These are phyloP conservation scores for Ensete glaucum DNA, from an alignment of 176 grass and related monocot genomes.

Conservation along the genomic window DNA sequence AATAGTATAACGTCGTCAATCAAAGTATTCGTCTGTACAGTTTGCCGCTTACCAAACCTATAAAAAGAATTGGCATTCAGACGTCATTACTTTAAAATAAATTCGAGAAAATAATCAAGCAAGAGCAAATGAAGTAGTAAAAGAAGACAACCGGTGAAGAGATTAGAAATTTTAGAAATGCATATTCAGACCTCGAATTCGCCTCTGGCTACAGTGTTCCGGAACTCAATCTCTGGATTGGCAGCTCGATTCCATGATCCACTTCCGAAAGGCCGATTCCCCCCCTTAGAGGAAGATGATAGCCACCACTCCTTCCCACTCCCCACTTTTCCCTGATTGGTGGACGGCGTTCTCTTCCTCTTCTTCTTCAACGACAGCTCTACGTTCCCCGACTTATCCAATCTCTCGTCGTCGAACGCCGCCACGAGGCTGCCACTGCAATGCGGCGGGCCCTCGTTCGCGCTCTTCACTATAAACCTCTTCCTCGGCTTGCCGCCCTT, in stretches of 20 bases:
- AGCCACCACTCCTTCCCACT: constrained; percentile 31
- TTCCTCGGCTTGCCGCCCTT: constrained; percentile 55
- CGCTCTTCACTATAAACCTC: constrained; percentile 65
- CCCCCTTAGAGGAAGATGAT: not conserved
- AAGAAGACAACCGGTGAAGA: not conserved
- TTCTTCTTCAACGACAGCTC: constrained; percentile 19
- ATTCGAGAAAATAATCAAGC: too few relatives aligned
- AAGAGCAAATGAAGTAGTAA: not conserved
- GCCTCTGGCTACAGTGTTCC: constrained; percentile 68
- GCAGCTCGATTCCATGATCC: constrained; percentile 26
- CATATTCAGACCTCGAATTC: constrained; percentile 45
- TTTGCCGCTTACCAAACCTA: too few relatives aligned
- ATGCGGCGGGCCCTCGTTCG: constrained; percentile 5
- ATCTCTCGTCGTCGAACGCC: constrained; percentile 25
- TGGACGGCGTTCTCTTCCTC: constrained; percentile 35
- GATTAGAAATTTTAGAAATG: too few relatives aligned
- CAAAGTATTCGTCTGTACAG: too few relatives aligned
- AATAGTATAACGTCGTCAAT: too few relatives aligned
- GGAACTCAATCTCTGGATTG: constrained; percentile 71
- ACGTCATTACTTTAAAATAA: too few relatives aligned
- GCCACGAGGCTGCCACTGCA: too few relatives aligned
- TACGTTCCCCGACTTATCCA: constrained; percentile 47
- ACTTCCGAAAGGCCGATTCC: not conserved
- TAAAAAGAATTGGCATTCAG: too few relatives aligned
- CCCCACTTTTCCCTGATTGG: constrained; percentile 34